Conservation (phyloP, 805 yeast genomes). For the Teunomyces barrocoloradensis region DNA sequence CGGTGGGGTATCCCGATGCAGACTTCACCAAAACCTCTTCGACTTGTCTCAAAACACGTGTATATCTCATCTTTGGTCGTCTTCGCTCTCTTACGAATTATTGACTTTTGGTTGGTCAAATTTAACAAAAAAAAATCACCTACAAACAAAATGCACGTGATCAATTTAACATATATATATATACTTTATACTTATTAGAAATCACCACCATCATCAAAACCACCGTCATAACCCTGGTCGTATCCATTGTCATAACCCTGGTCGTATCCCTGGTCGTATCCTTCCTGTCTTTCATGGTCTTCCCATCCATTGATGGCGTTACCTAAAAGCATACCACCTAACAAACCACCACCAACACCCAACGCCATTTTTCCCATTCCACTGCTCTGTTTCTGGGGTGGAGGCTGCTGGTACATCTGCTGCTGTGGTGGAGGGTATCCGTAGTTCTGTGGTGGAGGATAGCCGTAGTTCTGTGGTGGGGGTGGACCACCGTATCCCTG, state of each 20-base stretch:
- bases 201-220: conserved; percentile 22
- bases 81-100: not conserved
- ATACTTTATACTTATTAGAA: not conserved
- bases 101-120: conserved; percentile 9
- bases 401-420: conserved; percentile 28
- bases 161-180: too few relatives aligned
- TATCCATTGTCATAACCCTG: conserved; percentile 30
- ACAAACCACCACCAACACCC: conserved; percentile 52
- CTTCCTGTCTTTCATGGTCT: conserved; percentile 23
- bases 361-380: conserved; percentile 35
- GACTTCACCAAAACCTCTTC: conserved; percentile 57
- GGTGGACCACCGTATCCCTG: conserved; percentile 17
- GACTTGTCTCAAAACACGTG: conserved; percentile 41
- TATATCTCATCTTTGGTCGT: conserved; percentile 34
- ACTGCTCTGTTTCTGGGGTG: conserved; percentile 24
- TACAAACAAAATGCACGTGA: not conserved
- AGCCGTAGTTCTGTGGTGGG: conserved; percentile 27
- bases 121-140: not conserved
- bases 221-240: conserved; percentile 24
- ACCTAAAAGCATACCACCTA: conserved; percentile 58
- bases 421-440: conserved; percentile 16
- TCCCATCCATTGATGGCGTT: conserved; percentile 37
- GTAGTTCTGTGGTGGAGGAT: conserved; percentile 11
- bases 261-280: conserved; percentile 35
- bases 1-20: conserved; percentile 70